A percentile compares a stretch with the other conserved stretches of the same genome.
These are phyloP conservation scores for Linnemannia hyalina DNA, from an alignment of 192 early-diverging fungal species.

Conservation along the genomic window DNA sequence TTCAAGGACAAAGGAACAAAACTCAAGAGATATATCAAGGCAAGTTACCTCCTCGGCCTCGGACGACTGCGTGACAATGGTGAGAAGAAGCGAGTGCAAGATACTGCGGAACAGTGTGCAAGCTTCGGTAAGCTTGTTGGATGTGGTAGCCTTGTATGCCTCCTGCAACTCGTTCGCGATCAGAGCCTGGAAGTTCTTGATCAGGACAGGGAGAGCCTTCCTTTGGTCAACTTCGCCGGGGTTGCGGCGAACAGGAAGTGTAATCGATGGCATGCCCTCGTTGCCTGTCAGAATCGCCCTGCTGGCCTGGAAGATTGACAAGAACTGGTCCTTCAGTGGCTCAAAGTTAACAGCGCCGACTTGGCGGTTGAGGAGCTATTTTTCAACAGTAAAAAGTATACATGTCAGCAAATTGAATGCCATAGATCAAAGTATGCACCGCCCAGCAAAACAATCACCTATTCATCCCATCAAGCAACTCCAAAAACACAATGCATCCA, in stretches of 20 bases:
- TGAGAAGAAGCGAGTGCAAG: conserved; percentile 84
- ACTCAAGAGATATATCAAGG: conserved; percentile 20
- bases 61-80: conserved; percentile 70
- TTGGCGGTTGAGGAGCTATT: conserved; percentile 88
- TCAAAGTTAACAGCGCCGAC: conserved; percentile 94
- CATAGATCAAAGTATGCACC: background rate
- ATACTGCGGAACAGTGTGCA: conserved; percentile 80
- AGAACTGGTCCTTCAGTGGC: conserved; percentile 89
- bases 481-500: conserved; percentile 5
- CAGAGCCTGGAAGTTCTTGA: conserved; percentile 69
- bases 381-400: background rate
- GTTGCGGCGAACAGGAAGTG: conserved; percentile 78
- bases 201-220: conserved; percentile 70
- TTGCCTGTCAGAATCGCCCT: conserved; percentile 73
- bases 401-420: background rate
- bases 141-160: conserved; percentile 84
- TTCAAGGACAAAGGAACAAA: background rate
- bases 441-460: background rate
- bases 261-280: conserved; percentile 71
- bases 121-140: conserved; percentile 87
- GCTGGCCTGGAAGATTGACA: conserved; percentile 86
- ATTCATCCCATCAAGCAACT: background rate
- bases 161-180: conserved; percentile 82
- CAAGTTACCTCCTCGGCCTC: conserved; percentile 87
- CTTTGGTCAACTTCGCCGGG: conserved; percentile 66